Conservation (phyloP, 495 filamentous ascomycete species). For the Filosporella fistucella region DNA sequence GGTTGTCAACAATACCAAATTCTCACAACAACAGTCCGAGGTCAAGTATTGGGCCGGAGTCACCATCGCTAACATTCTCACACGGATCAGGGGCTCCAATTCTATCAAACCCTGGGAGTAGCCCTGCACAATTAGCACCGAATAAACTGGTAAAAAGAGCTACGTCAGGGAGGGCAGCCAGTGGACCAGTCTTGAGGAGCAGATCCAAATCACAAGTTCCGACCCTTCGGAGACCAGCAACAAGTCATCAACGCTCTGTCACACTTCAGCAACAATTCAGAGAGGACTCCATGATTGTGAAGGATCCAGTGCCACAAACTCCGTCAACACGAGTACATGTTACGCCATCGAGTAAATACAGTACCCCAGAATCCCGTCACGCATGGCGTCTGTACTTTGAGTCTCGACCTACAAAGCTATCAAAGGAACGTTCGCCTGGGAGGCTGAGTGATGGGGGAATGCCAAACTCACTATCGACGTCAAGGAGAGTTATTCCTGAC, state of each 20-base stretch:
- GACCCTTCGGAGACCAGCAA: conserved; percentile 70
- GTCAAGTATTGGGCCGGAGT: conserved; percentile 62
- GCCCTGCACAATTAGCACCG: conserved; percentile 32
- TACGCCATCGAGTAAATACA: conserved; percentile 2
- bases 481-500: conserved; percentile 28
- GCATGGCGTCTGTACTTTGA: conserved; percentile 44
- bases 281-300: conserved; percentile 8
- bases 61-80: conserved; percentile 65
- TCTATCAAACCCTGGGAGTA: conserved; percentile 34
- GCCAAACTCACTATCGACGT: conserved; percentile 21
- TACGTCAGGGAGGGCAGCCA: conserved; percentile 53
- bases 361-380: conserved; percentile 14
- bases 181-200: conserved; percentile 27
- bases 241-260: conserved; percentile 80
- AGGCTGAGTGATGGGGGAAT: conserved; percentile 22
- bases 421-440: conserved; percentile 31
- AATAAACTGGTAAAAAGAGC: conserved; percentile 91
- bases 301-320: conserved; percentile 4
- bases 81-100: conserved; percentile 68
- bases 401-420: conserved; percentile 29
- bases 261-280: conserved; percentile 53
- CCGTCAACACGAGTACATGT: conserved; percentile 2
- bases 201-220: conserved; percentile 50
- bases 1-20: conserved; percentile 66
- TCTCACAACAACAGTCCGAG: conserved; percentile 65